Evolutionary conservation across 192 early-diverging fungal genomes (phyloP).

Genomic region (Pilobolus umbonatus): DNA sequence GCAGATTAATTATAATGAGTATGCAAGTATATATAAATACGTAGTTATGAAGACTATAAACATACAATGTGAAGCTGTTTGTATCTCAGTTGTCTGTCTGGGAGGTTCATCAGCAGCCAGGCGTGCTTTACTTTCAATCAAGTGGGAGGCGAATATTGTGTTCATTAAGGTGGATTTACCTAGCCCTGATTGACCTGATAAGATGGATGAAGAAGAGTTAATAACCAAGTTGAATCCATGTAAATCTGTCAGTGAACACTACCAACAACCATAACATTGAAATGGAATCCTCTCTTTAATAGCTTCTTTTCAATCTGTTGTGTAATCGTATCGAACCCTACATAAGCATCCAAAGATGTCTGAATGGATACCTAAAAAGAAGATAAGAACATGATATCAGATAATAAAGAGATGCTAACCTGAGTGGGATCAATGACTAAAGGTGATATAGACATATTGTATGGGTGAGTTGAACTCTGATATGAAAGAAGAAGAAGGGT

Average conservation of each 20-base stretch:
- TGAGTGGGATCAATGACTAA: conserved; percentile 12
- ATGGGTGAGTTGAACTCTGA: neutral
- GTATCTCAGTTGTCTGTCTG: conserved; percentile 94
- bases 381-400: too few relatives aligned
- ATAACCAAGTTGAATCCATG: neutral
- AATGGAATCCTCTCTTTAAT: conserved; percentile 92
- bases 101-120: conserved; percentile 73
- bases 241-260: conserved; percentile 21
- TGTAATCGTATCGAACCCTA: conserved; percentile 96
- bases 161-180: conserved; percentile 98
- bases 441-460: conserved; percentile 17
- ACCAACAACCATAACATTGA: conserved; percentile 97
- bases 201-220: too few relatives aligned
- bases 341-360: conserved; percentile 78
- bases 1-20: conserved; percentile 2
- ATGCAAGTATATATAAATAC: neutral
- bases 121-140: conserved; percentile 89
- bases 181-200: conserved; percentile 86
- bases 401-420: conserved; percentile 15
- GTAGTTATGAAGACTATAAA: conserved; percentile 2
- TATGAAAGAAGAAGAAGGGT: conserved; percentile 1
- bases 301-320: conserved; percentile 96
- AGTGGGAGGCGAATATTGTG: conserved; percentile 93
- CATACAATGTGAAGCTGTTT: conserved; percentile 79
- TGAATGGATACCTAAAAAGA: conserved; percentile 20